Conservation (phyloP, 2,329 filamentous ascomycete species). For the Fusarium sp. region DNA sequence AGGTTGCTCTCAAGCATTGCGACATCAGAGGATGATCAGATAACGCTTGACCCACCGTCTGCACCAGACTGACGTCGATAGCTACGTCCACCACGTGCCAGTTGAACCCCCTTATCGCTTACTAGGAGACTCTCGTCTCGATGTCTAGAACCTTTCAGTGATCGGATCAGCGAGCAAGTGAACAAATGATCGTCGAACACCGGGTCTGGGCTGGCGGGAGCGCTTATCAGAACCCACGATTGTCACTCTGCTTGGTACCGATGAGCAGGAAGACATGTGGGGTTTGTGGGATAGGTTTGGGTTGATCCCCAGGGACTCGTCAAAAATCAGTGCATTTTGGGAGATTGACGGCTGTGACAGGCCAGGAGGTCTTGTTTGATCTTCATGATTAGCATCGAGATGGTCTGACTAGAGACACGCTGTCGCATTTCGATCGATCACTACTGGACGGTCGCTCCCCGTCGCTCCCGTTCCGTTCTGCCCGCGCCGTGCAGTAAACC, state of each 20-base stretch:
- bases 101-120: not conserved
- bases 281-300: conserved; percentile 15
- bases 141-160: conserved; percentile 25
- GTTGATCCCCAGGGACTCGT: conserved; percentile 19
- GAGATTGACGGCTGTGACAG: conserved; percentile 39
- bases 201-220: conserved; percentile 21
- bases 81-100: conserved; percentile 41
- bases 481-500: conserved; percentile 16
- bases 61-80: conserved; percentile 38
- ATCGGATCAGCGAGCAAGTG: conserved; percentile 26
- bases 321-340: conserved; percentile 9
- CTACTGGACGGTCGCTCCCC: conserved; percentile 3
- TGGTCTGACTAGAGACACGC: not conserved
- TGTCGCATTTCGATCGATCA: conserved; percentile 33
- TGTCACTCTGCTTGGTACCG: conserved; percentile 19
- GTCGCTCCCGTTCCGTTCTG: conserved; percentile 18
- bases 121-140: conserved; percentile 8
- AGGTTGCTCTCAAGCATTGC: not conserved
- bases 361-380: conserved; percentile 38
- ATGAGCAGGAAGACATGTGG: conserved; percentile 37
- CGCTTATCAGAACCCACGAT: conserved; percentile 36
- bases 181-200: conserved; percentile 24
- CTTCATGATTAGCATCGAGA: conserved; percentile 31
- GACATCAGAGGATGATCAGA: conserved; percentile 1
- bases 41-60: not conserved